These are phyloP conservation scores for Metschnikowia matae DNA, from an alignment of 805 yeast genomes.

Conservation along the genomic window DNA sequence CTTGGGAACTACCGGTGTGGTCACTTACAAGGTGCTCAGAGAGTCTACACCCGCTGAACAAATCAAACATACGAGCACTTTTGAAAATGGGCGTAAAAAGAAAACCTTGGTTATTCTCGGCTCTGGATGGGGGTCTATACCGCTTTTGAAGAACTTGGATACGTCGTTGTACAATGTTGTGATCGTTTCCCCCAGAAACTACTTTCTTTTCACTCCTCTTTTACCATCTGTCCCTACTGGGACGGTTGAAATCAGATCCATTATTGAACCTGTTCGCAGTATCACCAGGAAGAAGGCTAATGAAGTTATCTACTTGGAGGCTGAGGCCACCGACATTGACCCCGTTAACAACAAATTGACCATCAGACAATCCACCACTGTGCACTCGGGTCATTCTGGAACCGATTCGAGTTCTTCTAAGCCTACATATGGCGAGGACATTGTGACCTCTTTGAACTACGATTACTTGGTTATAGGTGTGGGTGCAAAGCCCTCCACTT, in stretches of 20 bases:
- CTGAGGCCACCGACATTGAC: constrained; percentile 83
- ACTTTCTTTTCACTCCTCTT: constrained; percentile 92
- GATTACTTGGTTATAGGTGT: constrained; percentile 90
- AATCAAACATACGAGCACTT: constrained; percentile 53
- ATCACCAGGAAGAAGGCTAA: constrained; percentile 77
- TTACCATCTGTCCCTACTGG: constrained; percentile 95
- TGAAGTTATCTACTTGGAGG: constrained; percentile 81
- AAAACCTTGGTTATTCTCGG: constrained; percentile 78
- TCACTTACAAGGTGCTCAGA: constrained; percentile 52
- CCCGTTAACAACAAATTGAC: constrained; percentile 61
- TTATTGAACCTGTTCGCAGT: constrained; percentile 88
- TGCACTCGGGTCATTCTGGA: constrained; percentile 51
- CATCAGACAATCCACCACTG: constrained; percentile 58
- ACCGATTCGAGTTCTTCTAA: constrained; percentile 43
- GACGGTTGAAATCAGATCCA: constrained; percentile 83
- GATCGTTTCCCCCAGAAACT: constrained; percentile 90
- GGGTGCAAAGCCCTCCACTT: constrained; percentile 93
- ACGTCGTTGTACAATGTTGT: constrained; percentile 84
- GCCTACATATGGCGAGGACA: constrained; percentile 40
- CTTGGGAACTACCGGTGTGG: constrained; percentile 49
- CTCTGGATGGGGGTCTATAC: constrained; percentile 94
- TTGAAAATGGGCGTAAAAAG: constrained; percentile 56
- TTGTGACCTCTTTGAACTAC: constrained; percentile 49
- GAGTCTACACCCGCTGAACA: constrained; percentile 63
- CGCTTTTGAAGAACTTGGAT: constrained; percentile 79